phyloP scores from a whole-genome alignment of 1,284 basidiomycete genomes.

The Marasmius tenuissimus region DNA sequence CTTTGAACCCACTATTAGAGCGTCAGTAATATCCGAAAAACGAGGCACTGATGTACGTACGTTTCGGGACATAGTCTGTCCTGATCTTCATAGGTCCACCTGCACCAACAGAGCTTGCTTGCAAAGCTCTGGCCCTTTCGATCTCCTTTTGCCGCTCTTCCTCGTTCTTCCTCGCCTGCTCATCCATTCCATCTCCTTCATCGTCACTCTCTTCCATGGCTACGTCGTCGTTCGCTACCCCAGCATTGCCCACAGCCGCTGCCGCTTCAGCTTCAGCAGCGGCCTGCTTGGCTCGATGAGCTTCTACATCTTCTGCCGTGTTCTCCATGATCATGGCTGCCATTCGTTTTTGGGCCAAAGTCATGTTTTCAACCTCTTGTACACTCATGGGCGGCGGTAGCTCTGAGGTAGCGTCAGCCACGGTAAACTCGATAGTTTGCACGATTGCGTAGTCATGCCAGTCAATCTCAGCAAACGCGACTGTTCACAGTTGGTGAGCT shows the following conservation, averaged over 20 bases:
- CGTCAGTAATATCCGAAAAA: background rate
- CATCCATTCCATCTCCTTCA: slow-evolving; percentile 64
- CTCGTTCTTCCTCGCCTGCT: slow-evolving; percentile 68
- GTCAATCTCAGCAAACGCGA: slow-evolving; percentile 95
- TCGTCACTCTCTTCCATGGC: slow-evolving; percentile 79
- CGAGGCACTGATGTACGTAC: slow-evolving; percentile 46
- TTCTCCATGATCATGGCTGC: slow-evolving; percentile 98
- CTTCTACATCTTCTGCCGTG: slow-evolving; percentile 81
- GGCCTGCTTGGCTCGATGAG: slow-evolving; percentile 74
- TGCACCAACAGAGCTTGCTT: slow-evolving; percentile 73
- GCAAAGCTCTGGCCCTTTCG: slow-evolving; percentile 75
- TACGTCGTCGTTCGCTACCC: slow-evolving; percentile 59
- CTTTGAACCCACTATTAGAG: slow-evolving; percentile 60
- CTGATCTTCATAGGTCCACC: slow-evolving; percentile 93
- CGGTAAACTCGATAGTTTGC: slow-evolving; percentile 97
- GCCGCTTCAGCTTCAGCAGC: slow-evolving; percentile 79
- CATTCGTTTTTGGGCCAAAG: slow-evolving; percentile 96
- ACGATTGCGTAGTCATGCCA: slow-evolving; percentile 99
- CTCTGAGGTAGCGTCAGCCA: slow-evolving; percentile 87
- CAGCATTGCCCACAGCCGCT: slow-evolving; percentile 62
- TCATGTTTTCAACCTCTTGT: slow-evolving; percentile 95
- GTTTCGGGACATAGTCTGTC: slow-evolving; percentile 94
- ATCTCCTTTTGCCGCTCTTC: slow-evolving; percentile 78
- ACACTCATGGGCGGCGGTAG: slow-evolving; percentile 94
- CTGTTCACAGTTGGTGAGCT: slow-evolving; percentile 35